Base-by-base conservation (phyloP, 805 yeast species). In the Schwanniomyces yamadae region DNA sequence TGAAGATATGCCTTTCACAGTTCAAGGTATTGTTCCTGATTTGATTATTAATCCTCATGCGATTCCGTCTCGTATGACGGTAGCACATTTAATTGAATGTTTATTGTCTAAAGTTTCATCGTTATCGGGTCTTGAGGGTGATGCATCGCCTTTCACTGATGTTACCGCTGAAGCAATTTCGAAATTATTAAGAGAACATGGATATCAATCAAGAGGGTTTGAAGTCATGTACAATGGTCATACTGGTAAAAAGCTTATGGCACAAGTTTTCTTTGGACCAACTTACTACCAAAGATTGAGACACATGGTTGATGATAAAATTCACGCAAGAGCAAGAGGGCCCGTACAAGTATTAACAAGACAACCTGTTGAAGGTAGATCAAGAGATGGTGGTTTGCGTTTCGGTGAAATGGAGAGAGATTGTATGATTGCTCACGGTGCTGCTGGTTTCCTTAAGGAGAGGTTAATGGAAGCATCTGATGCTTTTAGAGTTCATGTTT, bases 331-430 rank as follows among this genome's bases (percentile, higher is more conserved):
- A 72, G 98, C 99, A 5, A 83, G 98, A 73, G 99, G 99, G 37
- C 98, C 99, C 11, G 95, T 91, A 43, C 98, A 91, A 74, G 95
- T 91, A 40, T 73, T 91, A 63, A 91, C 99, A 3, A 84, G 98
- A 70, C 99, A 91, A 66, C 99, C 99, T 4, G 96, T 90, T 45
- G 98, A 91, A 68, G 99, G 99, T 80, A 82, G 99, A 66, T 89
- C 97, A 12, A 81, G 99, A 70, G 98, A 93, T 66, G 99, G 99
- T 79, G 99, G 99, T 52, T 74, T 91, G 62, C 87, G 99, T 68
- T 90, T 91, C 78, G 99, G 99, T 57, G 99, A 91, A 67, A 93
- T 93, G 99, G 99, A 93, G 70, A 87, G 99, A 73, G 99, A 93
- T 76, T 93, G 99, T 84, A 91, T 93, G 97, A 93, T 93, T 74